These are phyloP conservation scores for Colletotrichum lini DNA, from an alignment of 2,329 filamentous ascomycete genomes.

Conservation along the genomic window DNA sequence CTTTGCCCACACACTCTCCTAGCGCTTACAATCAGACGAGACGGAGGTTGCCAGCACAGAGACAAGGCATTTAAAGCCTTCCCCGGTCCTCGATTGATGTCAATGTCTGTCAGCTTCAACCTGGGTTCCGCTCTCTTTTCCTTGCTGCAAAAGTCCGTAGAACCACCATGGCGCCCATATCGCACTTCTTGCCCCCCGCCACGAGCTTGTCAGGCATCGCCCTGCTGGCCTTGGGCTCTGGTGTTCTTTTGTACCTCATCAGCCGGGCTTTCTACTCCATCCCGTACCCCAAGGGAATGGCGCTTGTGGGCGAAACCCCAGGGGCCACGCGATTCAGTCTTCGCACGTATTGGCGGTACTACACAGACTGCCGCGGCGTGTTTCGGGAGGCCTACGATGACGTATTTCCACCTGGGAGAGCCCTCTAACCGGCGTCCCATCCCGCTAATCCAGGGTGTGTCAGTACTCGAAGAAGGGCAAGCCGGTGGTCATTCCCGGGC, in stretches of 20 bases:
- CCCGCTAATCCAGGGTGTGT: neutral
- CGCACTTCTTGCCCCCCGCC: slow-evolving; percentile 2
- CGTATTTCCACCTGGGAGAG: slow-evolving; percentile 36
- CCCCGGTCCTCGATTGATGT: neutral
- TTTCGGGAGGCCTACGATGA: slow-evolving; percentile 51
- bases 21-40: neutral
- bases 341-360: slow-evolving; percentile 48
- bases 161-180: slow-evolving; percentile 19
- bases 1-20: neutral
- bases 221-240: slow-evolving; percentile 8
- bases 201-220: slow-evolving; percentile 22
- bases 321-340: slow-evolving; percentile 48
- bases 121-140: no score
- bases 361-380: slow-evolving; percentile 49
- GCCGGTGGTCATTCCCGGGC: slow-evolving; percentile 57
- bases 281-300: slow-evolving; percentile 47
- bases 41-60: slow-evolving; percentile 6
- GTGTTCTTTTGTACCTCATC: slow-evolving; percentile 42
- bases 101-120: no score
- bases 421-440: neutral
- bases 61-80: slow-evolving; percentile 6
- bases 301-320: slow-evolving; percentile 47
- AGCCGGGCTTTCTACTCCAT: slow-evolving; percentile 43
- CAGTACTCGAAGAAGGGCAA: slow-evolving; percentile 60
- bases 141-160: neutral